Evolutionary conservation across 441 rosid species (phyloP).

Genomic region (Brassica balearica): DNA sequence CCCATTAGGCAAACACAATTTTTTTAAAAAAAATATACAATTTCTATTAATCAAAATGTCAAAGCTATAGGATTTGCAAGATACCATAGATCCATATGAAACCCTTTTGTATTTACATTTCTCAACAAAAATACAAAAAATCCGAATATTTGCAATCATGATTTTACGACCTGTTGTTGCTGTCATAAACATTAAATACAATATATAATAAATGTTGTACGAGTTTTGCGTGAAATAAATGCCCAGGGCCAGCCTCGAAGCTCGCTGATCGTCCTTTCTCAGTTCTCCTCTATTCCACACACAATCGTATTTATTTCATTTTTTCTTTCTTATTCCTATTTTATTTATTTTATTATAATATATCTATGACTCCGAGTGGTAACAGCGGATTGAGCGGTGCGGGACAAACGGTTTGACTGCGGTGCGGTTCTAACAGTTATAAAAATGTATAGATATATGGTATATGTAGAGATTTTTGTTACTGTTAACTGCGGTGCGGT

Average conservation of each 20-base stretch:
- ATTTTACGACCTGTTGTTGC: slow-evolving; percentile 37
- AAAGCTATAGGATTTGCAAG: background rate
- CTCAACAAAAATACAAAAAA: background rate
- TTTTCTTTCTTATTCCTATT: background rate
- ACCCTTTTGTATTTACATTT: background rate
- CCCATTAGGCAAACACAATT: background rate
- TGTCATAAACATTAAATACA: slow-evolving; percentile 44
- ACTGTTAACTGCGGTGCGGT: too few relatives aligned
- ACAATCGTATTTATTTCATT: slow-evolving; percentile 40
- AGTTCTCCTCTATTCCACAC: slow-evolving; percentile 44
- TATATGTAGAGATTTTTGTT: too few relatives aligned
- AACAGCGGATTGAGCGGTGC: too few relatives aligned
- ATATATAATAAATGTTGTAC: slow-evolving; percentile 36
- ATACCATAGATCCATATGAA: background rate
- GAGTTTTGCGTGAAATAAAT: slow-evolving; percentile 45
- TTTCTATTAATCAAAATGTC: background rate
- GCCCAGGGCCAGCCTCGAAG: slow-evolving; percentile 64
- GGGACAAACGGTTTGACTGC: too few relatives aligned
- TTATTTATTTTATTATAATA: background rate
- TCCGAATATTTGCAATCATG: slow-evolving; percentile 37
- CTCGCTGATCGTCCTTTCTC: slow-evolving; percentile 59
- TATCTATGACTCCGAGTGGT: background rate
- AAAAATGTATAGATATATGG: background rate
- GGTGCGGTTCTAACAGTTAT: too few relatives aligned
- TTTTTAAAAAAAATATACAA: background rate